Percentiles rank a stretch among this genome's conserved stretches.
These are phyloP conservation scores for Scedosporium dehoogii DNA, from an alignment of 2,329 filamentous ascomycete genomes.

Conservation along the genomic window DNA sequence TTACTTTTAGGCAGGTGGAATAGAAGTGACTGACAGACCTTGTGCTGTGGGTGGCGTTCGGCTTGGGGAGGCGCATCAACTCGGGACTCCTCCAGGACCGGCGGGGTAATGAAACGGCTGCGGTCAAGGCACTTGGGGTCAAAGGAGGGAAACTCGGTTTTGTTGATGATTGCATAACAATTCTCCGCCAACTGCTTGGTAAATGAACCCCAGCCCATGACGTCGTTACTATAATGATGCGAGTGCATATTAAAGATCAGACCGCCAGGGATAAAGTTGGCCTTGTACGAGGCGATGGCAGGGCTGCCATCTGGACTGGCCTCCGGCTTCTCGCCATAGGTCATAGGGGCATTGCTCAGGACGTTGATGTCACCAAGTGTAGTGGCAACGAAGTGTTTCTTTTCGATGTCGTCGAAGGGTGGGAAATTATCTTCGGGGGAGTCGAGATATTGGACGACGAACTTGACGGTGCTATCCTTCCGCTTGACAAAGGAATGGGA, in stretches of 20 bases:
- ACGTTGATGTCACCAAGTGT: conserved; percentile 16
- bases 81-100: conserved; percentile 16
- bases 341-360: conserved; percentile 19
- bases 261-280: conserved; percentile 30
- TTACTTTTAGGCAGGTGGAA: conserved; percentile 35
- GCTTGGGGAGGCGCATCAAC: conserved; percentile 20
- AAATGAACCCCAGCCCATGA: conserved; percentile 29
- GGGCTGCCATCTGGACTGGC: conserved; percentile 24
- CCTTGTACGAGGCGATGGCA: conserved; percentile 25
- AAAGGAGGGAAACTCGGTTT: conserved; percentile 22
- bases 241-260: conserved; percentile 29
- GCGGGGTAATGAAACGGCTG: conserved; percentile 20
- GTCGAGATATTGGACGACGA: conserved; percentile 28
- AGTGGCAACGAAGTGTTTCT: conserved; percentile 21
- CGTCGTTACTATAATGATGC: conserved; percentile 32
- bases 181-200: conserved; percentile 31
- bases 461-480: conserved; percentile 21
- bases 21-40: conserved; percentile 17
- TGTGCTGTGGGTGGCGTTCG: conserved; percentile 20
- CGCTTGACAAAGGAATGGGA: conserved; percentile 26
- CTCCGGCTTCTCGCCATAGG: conserved; percentile 28
- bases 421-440: conserved; percentile 21
- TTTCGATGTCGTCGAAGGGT: conserved; percentile 27
- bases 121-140: conserved; percentile 24
- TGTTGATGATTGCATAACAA: conserved; percentile 22